Evolutionary conservation across 2,329 filamentous ascomycete species (phyloP).

Genomic region (Fusarium multiceps): DNA sequence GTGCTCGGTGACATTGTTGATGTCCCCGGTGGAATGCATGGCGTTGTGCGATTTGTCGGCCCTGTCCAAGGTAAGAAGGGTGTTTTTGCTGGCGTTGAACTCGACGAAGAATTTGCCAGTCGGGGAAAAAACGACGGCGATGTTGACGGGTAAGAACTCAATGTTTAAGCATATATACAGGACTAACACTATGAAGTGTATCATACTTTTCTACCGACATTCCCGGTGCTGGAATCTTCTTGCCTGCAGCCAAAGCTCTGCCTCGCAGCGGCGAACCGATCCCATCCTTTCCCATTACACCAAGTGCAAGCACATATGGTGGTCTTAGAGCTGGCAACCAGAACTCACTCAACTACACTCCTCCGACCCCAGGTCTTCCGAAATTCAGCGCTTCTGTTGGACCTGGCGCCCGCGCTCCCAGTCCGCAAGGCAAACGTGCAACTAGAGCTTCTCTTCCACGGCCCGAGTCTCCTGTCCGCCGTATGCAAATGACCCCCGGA

Average conservation of each 20-base stretch:
- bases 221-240: constrained; percentile 90
- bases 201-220: constrained; percentile 85
- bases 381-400: constrained; percentile 93
- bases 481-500: constrained; percentile 70
- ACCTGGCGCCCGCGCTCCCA: constrained; percentile 73
- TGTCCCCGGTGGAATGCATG: constrained; percentile 92
- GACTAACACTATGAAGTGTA: constrained; percentile 55
- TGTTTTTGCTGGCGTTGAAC: constrained; percentile 90
- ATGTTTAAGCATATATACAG: background rate
- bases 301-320: constrained; percentile 67
- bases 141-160: constrained; percentile 81
- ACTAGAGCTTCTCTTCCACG: constrained; percentile 83
- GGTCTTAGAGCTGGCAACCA: constrained; percentile 66
- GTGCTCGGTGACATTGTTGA: constrained; percentile 87
- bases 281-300: constrained; percentile 71
- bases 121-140: constrained; percentile 96
- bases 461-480: constrained; percentile 86
- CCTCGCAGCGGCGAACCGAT: constrained; percentile 74
- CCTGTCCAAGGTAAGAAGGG: constrained; percentile 89
- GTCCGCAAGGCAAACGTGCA: constrained; percentile 74
- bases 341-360: constrained; percentile 69
- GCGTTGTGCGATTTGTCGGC: constrained; percentile 89
- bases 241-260: constrained; percentile 84
- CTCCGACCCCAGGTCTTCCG: constrained; percentile 72
- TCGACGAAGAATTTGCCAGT: constrained; percentile 81